phyloP scores from a whole-genome alignment of 768 basidiomycete genomes.

The Mrakia frigida region DNA sequence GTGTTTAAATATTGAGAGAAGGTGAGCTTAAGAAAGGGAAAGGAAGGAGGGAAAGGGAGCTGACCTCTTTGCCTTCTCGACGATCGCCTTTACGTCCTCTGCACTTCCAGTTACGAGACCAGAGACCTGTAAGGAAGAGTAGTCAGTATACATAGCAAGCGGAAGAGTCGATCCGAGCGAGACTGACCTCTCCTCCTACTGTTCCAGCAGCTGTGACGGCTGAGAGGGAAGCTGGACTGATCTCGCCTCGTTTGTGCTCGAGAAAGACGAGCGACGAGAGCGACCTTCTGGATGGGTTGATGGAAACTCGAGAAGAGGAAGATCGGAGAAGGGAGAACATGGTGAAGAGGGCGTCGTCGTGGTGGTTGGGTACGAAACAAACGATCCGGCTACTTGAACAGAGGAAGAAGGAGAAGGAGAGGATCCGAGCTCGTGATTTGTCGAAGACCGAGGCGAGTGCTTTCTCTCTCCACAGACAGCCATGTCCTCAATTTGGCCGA shows the following conservation, averaged over 20 bases:
- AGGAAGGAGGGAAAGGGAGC: constrained; percentile 32
- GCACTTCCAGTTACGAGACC: constrained; percentile 43
- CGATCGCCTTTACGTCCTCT: constrained; percentile 56
- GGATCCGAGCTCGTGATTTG: neutral
- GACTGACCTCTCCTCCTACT: constrained; percentile 79
- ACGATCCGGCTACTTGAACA: no score
- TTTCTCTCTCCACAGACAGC: neutral
- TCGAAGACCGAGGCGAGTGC: no score
- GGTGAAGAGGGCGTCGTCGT: no score
- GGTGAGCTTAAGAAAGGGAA: constrained; percentile 50
- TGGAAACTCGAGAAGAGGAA: neutral
- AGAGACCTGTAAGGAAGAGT: constrained; percentile 33
- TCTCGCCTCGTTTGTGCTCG: constrained; percentile 73
- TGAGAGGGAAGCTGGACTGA: constrained; percentile 79
- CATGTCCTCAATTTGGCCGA: constrained; percentile 3
- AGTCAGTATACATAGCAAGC: neutral
- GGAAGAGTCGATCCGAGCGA: constrained; percentile 37
- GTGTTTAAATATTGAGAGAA: no score
- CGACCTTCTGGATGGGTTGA: constrained; percentile 28
- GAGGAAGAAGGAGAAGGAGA: neutral
- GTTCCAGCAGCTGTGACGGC: constrained; percentile 85
- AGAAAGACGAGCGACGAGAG: constrained; percentile 64
- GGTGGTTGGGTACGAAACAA: neutral
- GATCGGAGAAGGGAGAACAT: neutral
- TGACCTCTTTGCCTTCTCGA: constrained; percentile 77